These are phyloP conservation scores for Termitomyces sp. DNA, from an alignment of 768 basidiomycete species.

Conservation along the genomic window DNA sequence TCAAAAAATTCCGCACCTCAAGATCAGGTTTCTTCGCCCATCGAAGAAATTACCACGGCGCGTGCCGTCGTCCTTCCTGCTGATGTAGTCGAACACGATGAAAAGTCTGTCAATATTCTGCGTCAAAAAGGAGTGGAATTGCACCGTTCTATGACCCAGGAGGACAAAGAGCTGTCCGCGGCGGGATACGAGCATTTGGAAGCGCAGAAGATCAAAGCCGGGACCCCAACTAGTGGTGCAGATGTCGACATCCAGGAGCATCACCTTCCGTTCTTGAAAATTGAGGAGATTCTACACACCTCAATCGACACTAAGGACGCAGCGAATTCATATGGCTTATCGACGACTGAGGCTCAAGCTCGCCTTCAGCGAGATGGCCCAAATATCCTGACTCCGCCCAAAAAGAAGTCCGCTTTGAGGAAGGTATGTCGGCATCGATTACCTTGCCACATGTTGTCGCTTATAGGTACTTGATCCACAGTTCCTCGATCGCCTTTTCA, in stretches of 20 bases:
- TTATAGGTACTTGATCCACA: conserved; percentile 22
- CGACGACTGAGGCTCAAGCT: conserved; percentile 46
- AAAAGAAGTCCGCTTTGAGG: conserved; percentile 61
- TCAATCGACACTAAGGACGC: conserved; percentile 54
- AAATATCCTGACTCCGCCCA: conserved; percentile 64
- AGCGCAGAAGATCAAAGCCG: conserved; percentile 37
- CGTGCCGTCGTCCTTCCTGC: conserved; percentile 54
- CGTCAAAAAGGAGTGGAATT: conserved; percentile 58
- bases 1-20: conserved; percentile 15
- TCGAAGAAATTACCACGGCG: conserved; percentile 32
- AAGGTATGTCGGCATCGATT: conserved; percentile 39
- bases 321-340: conserved; percentile 46
- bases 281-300: conserved; percentile 42
- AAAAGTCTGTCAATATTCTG: conserved; percentile 29
- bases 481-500: conserved; percentile 63
- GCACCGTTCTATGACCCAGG: conserved; percentile 61
- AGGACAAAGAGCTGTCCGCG: conserved; percentile 62
- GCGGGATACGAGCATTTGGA: conserved; percentile 68
- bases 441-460: neutral
- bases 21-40: conserved; percentile 14
- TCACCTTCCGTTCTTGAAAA: conserved; percentile 35
- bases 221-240: conserved; percentile 24
- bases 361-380: conserved; percentile 56
- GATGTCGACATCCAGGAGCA: conserved; percentile 62
- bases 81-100: conserved; percentile 33